A percentile compares a stretch with the other conserved stretches of the same genome.
Evolutionary conservation across 2,329 filamentous ascomycete genomes (phyloP).

Genomic region (Colletotrichum sp.): DNA sequence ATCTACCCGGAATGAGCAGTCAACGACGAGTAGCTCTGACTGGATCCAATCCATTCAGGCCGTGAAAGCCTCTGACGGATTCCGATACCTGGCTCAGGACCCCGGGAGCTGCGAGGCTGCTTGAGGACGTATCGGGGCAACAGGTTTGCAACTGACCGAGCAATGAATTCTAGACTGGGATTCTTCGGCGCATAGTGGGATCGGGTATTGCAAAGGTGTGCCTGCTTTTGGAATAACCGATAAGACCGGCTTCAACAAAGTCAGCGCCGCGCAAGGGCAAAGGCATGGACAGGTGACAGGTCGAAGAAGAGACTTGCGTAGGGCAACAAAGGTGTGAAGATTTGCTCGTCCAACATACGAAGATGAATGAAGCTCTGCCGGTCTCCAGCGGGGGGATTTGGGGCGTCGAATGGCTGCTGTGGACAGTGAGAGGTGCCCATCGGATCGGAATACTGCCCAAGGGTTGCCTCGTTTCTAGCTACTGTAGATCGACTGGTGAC

Average conservation of each 20-base stretch:
- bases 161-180: not conserved
- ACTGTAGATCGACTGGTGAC: not conserved
- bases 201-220: not conserved
- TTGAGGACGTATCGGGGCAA: not conserved
- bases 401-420: not conserved
- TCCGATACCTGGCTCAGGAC: not conserved
- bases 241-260: not conserved
- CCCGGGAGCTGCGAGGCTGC: not conserved
- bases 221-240: not conserved
- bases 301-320: not conserved
- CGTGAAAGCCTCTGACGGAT: not conserved
- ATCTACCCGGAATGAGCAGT: not conserved
- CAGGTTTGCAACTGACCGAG: not conserved
- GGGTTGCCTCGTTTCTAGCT: not conserved
- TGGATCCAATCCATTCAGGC: not conserved
- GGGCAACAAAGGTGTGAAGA: not conserved
- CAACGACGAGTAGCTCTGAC: not conserved
- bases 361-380: not conserved
- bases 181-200: not conserved
- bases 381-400: not conserved
- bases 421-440: not conserved
- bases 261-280: not conserved
- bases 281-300: not conserved
- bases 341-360: not conserved
- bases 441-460: not conserved